Evolutionary conservation across 129 eudicot species (phyloP).

Genomic region (Escallonia rubra): DNA sequence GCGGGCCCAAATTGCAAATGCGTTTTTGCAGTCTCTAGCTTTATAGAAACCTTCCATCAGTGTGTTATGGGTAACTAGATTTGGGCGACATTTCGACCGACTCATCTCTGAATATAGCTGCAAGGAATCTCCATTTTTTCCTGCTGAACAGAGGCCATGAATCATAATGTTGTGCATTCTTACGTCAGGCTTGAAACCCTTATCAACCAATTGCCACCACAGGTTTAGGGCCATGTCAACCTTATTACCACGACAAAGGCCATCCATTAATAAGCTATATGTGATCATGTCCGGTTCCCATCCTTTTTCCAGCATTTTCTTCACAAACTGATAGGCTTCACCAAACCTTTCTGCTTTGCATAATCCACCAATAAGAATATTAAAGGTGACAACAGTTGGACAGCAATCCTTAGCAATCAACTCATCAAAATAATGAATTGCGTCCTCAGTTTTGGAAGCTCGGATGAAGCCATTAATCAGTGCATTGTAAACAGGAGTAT

Average conservation of each 20-base stretch:
- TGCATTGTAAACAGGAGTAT: slow-evolving; percentile 63
- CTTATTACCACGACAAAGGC: slow-evolving; percentile 61
- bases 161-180: slow-evolving; percentile 77
- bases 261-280: slow-evolving; percentile 67
- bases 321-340: slow-evolving; percentile 63
- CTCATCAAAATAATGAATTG: slow-evolving; percentile 31
- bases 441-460: slow-evolving; percentile 53
- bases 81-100: slow-evolving; percentile 45
- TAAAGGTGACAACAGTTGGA: slow-evolving; percentile 71
- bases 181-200: slow-evolving; percentile 70
- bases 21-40: slow-evolving; percentile 54
- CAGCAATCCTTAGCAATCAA: slow-evolving; percentile 47
- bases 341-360: slow-evolving; percentile 59
- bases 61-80: slow-evolving; percentile 83
- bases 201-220: slow-evolving; percentile 45
- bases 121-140: slow-evolving; percentile 56
- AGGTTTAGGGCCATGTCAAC: slow-evolving; percentile 56
- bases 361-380: slow-evolving; percentile 65
- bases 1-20: slow-evolving; percentile 59
- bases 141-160: slow-evolving; percentile 81
- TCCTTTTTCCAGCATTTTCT: slow-evolving; percentile 71
- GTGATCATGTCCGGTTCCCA: slow-evolving; percentile 61
- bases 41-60: slow-evolving; percentile 90
- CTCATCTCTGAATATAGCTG: slow-evolving; percentile 57
- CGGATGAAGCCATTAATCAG: slow-evolving; percentile 61